phyloP scores from a whole-genome alignment of 306 rosid species.

The Gastrolobium bilobum region DNA sequence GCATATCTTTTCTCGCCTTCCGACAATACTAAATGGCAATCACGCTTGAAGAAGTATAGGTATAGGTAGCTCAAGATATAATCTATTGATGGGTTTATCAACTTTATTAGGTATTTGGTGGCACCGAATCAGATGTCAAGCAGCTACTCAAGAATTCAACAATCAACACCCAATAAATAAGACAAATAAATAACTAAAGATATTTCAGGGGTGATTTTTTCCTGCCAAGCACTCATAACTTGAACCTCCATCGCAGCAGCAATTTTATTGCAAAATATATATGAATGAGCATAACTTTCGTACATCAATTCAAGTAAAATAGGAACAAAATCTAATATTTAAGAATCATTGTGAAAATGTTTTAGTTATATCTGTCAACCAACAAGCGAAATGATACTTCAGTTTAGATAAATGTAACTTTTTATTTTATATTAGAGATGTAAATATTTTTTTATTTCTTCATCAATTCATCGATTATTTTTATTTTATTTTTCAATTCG shows the following conservation, averaged over 20 bases:
- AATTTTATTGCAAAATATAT: not conserved
- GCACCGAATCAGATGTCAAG: constrained; percentile 11
- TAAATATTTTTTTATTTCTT: not conserved
- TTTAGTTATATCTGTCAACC: not conserved
- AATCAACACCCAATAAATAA: not conserved
- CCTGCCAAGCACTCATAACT: constrained; percentile 4
- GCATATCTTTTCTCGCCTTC: not conserved
- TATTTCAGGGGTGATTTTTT: not conserved
- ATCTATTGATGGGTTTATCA: not conserved
- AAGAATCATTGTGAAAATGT: not conserved
- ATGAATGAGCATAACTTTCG: not conserved
- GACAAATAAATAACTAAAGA: not conserved
- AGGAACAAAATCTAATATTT: not conserved
- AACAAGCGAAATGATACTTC: not conserved
- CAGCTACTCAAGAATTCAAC: not conserved
- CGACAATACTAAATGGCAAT: not conserved
- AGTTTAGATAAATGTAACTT: not conserved
- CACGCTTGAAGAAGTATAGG: too few relatives aligned
- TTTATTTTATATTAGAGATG: not conserved
- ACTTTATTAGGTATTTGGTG: not conserved
- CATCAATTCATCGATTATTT: too few relatives aligned
- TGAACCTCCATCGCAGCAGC: not conserved
- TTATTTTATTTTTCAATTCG: too few relatives aligned
- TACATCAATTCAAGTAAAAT: not conserved
- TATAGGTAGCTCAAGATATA: not conserved